Conservation (phyloP, 2,329 filamentous ascomycete species). For the Penicillium brasilianum region DNA sequence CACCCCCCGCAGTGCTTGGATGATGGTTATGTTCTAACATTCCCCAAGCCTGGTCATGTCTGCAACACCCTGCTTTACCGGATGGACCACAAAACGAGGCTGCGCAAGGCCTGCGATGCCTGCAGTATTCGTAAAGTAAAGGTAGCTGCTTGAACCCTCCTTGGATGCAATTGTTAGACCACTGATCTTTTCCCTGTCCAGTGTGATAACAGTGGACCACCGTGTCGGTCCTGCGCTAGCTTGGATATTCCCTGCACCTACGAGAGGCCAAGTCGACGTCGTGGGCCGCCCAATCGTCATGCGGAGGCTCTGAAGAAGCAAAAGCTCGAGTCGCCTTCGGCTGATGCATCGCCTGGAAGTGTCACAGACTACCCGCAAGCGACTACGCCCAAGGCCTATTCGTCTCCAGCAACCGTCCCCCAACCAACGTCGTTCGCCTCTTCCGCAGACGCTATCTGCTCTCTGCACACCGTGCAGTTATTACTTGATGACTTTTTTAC, state of each 20-base stretch:
- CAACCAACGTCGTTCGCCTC: constrained; percentile 49
- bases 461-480: constrained; percentile 45
- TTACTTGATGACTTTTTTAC: constrained; percentile 55
- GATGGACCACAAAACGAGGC: constrained; percentile 48
- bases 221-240: constrained; percentile 67
- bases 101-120: constrained; percentile 59
- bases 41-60: constrained; percentile 29
- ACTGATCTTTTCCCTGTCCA: constrained; percentile 36
- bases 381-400: constrained; percentile 34
- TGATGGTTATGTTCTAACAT: constrained; percentile 27
- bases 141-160: constrained; percentile 39
- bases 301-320: constrained; percentile 70
- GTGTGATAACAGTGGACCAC: constrained; percentile 70
- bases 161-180: not conserved
- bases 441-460: constrained; percentile 56
- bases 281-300: constrained; percentile 70
- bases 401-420: constrained; percentile 24
- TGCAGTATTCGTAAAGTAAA: constrained; percentile 61
- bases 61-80: constrained; percentile 23
- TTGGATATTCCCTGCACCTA: constrained; percentile 72
- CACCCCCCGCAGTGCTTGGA: constrained; percentile 22
- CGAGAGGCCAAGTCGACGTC: constrained; percentile 65
- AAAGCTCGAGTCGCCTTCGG: constrained; percentile 50
- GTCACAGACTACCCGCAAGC: constrained; percentile 51
- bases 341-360: constrained; percentile 42